These are phyloP conservation scores for Citrus hindsii DNA, from an alignment of 345 rosid species.

Conservation along the genomic window DNA sequence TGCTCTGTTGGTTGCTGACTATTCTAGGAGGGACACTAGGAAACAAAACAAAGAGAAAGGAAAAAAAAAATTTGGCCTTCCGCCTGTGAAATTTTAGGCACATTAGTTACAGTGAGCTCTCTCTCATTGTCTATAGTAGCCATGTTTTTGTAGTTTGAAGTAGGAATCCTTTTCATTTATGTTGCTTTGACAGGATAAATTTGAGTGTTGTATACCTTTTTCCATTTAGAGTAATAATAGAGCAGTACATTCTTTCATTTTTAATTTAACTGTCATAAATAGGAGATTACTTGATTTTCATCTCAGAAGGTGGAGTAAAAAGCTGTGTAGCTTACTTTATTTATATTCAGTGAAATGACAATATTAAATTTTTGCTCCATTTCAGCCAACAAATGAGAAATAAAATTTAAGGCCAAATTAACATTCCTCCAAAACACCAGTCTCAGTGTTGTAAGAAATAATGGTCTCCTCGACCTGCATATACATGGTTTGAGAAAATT, in stretches of 20 bases:
- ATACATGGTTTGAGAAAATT: constrained; percentile 14
- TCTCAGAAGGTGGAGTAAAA: neutral
- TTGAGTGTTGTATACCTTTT: constrained; percentile 13
- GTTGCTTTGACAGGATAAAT: neutral
- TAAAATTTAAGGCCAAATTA: neutral
- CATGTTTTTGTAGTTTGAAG: constrained; percentile 15
- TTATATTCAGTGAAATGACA: neutral
- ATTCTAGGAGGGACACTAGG: neutral
- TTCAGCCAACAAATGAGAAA: neutral
- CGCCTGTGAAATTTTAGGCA: neutral
- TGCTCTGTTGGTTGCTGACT: constrained; percentile 16
- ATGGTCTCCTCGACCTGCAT: constrained; percentile 13
- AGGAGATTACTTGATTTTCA: neutral
- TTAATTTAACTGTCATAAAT: neutral
- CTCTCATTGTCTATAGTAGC: constrained; percentile 9
- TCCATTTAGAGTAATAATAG: constrained; percentile 15
- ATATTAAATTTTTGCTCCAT: neutral
- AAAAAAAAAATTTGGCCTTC: neutral
- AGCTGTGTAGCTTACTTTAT: neutral
- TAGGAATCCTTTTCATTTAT: constrained; percentile 6
- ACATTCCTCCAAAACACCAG: neutral
- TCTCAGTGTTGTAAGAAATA: constrained; percentile 13
- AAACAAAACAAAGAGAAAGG: neutral
- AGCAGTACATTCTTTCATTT: constrained; percentile 21
- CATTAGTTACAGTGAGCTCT: constrained; percentile 8